Evolutionary conservation across 2,329 filamentous ascomycete species (phyloP), one percentile per base, ranked within the genome.

Genomic region (Phaeosphaeria sp.): DNA sequence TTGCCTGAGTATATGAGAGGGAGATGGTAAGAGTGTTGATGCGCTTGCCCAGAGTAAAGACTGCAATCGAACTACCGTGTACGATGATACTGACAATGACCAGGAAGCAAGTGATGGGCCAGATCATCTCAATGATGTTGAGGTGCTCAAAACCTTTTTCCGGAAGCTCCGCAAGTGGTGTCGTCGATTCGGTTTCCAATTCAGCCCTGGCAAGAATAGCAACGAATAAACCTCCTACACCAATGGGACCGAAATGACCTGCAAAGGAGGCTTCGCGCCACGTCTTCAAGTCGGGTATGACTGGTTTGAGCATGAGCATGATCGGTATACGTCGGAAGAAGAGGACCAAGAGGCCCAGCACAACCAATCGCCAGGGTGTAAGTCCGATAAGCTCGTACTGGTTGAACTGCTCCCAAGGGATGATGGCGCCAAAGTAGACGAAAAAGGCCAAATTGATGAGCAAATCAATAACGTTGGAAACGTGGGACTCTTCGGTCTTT

Each of bases 401-500:
- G 80, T 98, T 97, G 84, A 89, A 99, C 75, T 92, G 89, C 68
- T 90, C 87, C 95, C 95, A 99, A 1, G 95, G 95, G 60, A 99
- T 95, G 76, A 99, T 97, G 53, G 95, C 92, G 52, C 95, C 95
- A 64, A 99, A 90, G 76, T 95, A 99, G 67, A 99, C 95, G 77
- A 99, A 99, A 78, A 98, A 99, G 2, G 94, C 87, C 87, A 99
- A 86, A 78, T 99, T 99, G 81, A 99, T 89, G 60, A 99, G 82
- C 76, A 99, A 79, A 82, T 99, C 95, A 72, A 99, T 99, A 75
- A 99, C 95, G 87, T 99, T 98, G 77, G 94, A 98, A 10, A 99
- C 95, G 76, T 98, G 95, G 0, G 95, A 94, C 78, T 99, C 95
- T 75, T 99, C 95, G 0, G 95, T 99, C 83, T 97, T 97, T 73